Conservation (phyloP, 2,329 filamentous ascomycete species). For the Hypoxylon rubiginosum region DNA sequence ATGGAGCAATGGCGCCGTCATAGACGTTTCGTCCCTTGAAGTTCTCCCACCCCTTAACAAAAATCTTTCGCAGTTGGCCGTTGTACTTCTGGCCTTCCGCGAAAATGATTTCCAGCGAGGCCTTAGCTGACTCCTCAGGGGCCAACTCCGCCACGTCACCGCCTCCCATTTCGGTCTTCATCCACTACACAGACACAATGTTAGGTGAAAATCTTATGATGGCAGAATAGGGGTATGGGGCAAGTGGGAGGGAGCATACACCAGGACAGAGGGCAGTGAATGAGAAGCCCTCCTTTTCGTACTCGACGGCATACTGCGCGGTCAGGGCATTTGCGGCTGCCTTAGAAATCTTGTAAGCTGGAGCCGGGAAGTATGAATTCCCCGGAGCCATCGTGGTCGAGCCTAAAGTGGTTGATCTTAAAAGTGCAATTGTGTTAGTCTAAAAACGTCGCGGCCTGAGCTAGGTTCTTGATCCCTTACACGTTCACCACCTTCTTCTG, state of each 20-base stretch:
- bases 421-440: neutral
- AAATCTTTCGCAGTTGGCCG: conserved; percentile 49
- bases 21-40: conserved; percentile 18
- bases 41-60: conserved; percentile 35
- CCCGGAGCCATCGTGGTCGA: conserved; percentile 40
- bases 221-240: neutral
- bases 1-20: conserved; percentile 25
- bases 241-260: conserved; percentile 49
- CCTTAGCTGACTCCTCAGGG: conserved; percentile 56
- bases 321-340: conserved; percentile 63
- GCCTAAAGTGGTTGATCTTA: conserved; percentile 44
- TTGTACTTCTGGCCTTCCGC: conserved; percentile 52
- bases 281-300: conserved; percentile 58
- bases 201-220: no score
- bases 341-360: conserved; percentile 56
- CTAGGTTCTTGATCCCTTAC: conserved; percentile 24
- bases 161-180: conserved; percentile 60
- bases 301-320: conserved; percentile 57
- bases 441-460: no score
- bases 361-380: conserved; percentile 54
- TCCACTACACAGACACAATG: conserved; percentile 54
- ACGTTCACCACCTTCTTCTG: conserved; percentile 61
- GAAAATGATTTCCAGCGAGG: conserved; percentile 55
- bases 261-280: conserved; percentile 62
- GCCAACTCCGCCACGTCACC: conserved; percentile 57